Evolutionary conservation across 192 early-diverging fungal genomes (phyloP).

Genomic region (Backusella macrospora): DNA sequence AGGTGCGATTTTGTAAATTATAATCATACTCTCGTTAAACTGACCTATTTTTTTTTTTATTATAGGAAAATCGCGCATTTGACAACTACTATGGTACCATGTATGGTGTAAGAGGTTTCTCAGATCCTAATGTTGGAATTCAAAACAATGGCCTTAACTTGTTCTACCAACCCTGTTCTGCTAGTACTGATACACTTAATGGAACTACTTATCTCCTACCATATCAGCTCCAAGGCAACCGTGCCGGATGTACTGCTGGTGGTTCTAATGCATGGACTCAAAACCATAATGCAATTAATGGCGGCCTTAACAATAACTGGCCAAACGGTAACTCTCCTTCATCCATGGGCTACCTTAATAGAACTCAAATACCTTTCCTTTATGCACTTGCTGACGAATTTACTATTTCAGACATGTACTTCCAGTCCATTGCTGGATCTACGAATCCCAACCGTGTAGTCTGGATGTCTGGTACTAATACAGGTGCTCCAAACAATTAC

Average conservation of each 20-base stretch:
- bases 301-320: constrained; percentile 29
- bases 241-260: constrained; percentile 31
- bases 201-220: constrained; percentile 26
- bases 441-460: constrained; percentile 29
- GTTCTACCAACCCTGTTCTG: constrained; percentile 26
- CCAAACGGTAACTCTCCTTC: constrained; percentile 23
- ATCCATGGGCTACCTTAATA: constrained; percentile 28
- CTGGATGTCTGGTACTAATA: not conserved
- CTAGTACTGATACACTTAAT: constrained; percentile 17
- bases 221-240: constrained; percentile 25
- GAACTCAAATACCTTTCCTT: constrained; percentile 29
- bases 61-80: constrained; percentile 28
- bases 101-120: constrained; percentile 28
- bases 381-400: constrained; percentile 27
- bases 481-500: constrained; percentile 16
- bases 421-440: constrained; percentile 20
- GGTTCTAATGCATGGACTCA: constrained; percentile 27
- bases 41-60: not conserved
- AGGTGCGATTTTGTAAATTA: constrained; percentile 13
- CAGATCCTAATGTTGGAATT: constrained; percentile 32
- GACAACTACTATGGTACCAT: constrained; percentile 33
- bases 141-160: constrained; percentile 27
- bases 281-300: constrained; percentile 22
- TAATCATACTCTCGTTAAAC: too few species aligned
- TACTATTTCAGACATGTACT: constrained; percentile 32